A percentile compares a stretch with the other conserved stretches of the same genome.
These are phyloP conservation scores for Eucalyptus polybractea DNA, from an alignment of 345 rosid species.

Conservation along the genomic window DNA sequence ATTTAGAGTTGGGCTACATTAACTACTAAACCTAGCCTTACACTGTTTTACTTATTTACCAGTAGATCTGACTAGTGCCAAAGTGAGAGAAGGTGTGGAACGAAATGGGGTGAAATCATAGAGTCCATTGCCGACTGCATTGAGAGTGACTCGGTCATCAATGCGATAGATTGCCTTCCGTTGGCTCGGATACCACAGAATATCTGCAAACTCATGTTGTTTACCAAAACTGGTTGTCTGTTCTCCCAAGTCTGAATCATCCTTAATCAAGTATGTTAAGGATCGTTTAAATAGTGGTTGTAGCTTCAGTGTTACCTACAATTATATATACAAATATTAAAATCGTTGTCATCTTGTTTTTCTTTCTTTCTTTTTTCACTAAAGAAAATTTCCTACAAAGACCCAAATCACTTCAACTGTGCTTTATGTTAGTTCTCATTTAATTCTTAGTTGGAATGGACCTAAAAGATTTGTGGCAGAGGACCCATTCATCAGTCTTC, in stretches of 20 bases:
- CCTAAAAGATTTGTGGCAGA: neutral
- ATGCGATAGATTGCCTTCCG: constrained; percentile 37
- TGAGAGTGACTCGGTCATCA: constrained; percentile 43
- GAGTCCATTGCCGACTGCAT: constrained; percentile 37
- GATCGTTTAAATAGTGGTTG: constrained; percentile 68
- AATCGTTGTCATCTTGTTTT: neutral
- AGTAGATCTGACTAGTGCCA: constrained; percentile 26
- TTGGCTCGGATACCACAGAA: constrained; percentile 63
- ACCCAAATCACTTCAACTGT: neutral
- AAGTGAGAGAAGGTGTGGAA: constrained; percentile 14
- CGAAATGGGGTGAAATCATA: constrained; percentile 47
- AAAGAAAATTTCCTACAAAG: neutral
- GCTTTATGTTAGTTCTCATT: neutral
- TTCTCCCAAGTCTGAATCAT: constrained; percentile 35
- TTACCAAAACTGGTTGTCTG: constrained; percentile 28
- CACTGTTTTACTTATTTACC: constrained; percentile 12
- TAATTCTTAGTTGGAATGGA: neutral
- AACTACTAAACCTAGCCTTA: too few relatives aligned
- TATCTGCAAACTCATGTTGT: constrained; percentile 62
- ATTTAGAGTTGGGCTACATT: neutral
- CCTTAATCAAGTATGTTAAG: constrained; percentile 14
- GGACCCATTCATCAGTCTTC: neutral
- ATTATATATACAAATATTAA: neutral
- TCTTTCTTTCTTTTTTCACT: too few relatives aligned
- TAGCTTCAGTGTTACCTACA: constrained; percentile 45